Evolutionary conservation across 1,284 basidiomycete genomes (phyloP), one percentile per base, ranked within the genome.

Genomic region (Vanrija pseudolonga): DNA sequence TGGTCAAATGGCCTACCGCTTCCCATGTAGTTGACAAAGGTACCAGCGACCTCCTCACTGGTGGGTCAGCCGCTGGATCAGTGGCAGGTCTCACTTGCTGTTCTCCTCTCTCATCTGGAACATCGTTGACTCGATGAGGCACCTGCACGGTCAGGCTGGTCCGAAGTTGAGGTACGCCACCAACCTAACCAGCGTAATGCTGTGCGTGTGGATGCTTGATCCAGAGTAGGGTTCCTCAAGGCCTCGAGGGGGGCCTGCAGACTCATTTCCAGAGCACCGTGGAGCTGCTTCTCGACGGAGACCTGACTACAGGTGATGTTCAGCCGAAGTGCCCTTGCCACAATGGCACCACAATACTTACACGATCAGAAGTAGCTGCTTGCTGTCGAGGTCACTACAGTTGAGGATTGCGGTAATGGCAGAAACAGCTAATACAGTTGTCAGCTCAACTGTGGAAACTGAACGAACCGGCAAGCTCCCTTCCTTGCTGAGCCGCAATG

Each of bases 251-350:
- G 36, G 4, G 48, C 40, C 1, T 7, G 4, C 18, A 57, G 40
- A 9, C 43, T 42, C 2, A 40, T 19, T 2, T 15, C 11, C 2
- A 57, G 40, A 3, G 49, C 56, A 2, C 12, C 23, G 4, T 50
- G 11, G 14, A 53, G 39, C 22, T 45, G 94, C 20, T 53, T 57
- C 12, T 57, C 48, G 1, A 44, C 32, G 1, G 56, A 51, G 4
- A 50, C 51, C 20, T 53, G 51, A 1, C 55, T 56, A 26, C 9
- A 14, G 9, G 24, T 24, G 24, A 24, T 24, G 24, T 24, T 24
- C 24, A 24, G 24, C 24, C 24, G 24, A 24, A 24, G 24, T 24
- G 24, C 24, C 24, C 24, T 24, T 24, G 24, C 24, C 24, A 24
- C 24, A 24, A 8, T 24, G 8, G 24, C 24, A 24, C 24, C 24